Evolutionary conservation across 176 grass and related monocot species (phyloP).

Genomic region (Aegilops sharonensis): DNA sequence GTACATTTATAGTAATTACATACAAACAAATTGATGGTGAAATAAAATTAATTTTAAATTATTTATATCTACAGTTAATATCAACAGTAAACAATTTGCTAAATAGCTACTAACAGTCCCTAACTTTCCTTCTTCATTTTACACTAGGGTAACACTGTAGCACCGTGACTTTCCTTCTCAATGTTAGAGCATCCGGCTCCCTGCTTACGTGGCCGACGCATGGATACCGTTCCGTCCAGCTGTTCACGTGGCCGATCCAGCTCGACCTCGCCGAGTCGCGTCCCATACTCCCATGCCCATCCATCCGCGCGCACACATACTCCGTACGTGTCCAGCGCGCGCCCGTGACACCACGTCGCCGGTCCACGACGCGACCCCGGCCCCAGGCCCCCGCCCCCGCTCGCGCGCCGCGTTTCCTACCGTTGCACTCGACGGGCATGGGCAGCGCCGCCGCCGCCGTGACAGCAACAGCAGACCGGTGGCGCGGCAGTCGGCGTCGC

Average conservation of each 20-base stretch:
- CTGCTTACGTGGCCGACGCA: too few relatives aligned
- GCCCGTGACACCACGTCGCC: background rate
- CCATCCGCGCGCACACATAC: background rate
- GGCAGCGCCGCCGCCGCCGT: background rate
- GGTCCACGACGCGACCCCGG: background rate
- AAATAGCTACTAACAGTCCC: too few relatives aligned
- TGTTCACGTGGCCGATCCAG: background rate
- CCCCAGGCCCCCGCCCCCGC: background rate
- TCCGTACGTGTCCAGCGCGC: background rate
- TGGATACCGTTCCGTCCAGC: too few relatives aligned
- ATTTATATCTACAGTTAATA: too few relatives aligned
- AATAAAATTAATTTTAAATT: too few relatives aligned
- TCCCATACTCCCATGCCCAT: background rate
- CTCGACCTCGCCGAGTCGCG: background rate
- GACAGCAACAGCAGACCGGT: background rate
- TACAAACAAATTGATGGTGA: too few relatives aligned
- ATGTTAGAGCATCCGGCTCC: too few relatives aligned
- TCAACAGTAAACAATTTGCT: too few relatives aligned
- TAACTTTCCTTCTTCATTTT: too few relatives aligned
- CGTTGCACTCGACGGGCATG: background rate
- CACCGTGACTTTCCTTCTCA: too few relatives aligned
- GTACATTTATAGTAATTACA: too few relatives aligned
- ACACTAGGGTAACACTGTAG: too few relatives aligned
- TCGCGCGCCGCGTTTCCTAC: background rate
- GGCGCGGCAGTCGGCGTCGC: background rate